Base-by-base conservation (phyloP, 768 basidiomycete genomes). In the Psilocybe cubensis region DNA sequence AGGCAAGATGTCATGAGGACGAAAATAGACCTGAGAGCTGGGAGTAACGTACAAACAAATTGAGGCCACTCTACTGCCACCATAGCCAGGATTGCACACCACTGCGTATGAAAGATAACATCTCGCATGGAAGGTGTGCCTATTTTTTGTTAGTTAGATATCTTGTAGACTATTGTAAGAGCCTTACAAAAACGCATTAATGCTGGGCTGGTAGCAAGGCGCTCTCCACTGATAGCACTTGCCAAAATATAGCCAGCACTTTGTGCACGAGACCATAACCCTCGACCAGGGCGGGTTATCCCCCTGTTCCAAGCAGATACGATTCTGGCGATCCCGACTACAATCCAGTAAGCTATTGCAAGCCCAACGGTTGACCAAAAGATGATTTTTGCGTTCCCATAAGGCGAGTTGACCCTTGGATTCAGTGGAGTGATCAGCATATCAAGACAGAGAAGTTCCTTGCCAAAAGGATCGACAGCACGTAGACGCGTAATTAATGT, bases 11-110 rank as follows among this genome's bases (percentile, higher is more conserved):
- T 28, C 50, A 48, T 35, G 51, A 62, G 29, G 49, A 57, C 48
- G 7, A 59, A 51, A 42, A 56, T 48, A 55, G 61, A 53, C 24
- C 29, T 23, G 14, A 18, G 52, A 27, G 21, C 45, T 54, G 53
- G 55, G 53, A 55, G 18, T 49, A 43, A 81, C 90, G 63, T 65
- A 95, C 95, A 98, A 58, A 89, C 82, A 71, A 96, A 98, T 14
- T 80, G 78, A 0, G 97, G 96, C 96, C 96, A 99, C 69, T 92
- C 83, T 20, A 98, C 94, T 29, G 96, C 93, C 52, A 98, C 87
- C 91, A 97, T 96, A 28, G 86, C 87, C 12, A 99, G 77, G 28
- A 88, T 83, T 38, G 92, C 83, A 70, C 90, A 92, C 90, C 92
- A 98, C 63, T 97, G 95, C 0, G 95, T 91, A 66, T 96, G 94